Evolutionary conservation across 2,329 filamentous ascomycete genomes (phyloP), one percentile per base, ranked within the genome.

Genomic region (Harringtonia lauricola): DNA sequence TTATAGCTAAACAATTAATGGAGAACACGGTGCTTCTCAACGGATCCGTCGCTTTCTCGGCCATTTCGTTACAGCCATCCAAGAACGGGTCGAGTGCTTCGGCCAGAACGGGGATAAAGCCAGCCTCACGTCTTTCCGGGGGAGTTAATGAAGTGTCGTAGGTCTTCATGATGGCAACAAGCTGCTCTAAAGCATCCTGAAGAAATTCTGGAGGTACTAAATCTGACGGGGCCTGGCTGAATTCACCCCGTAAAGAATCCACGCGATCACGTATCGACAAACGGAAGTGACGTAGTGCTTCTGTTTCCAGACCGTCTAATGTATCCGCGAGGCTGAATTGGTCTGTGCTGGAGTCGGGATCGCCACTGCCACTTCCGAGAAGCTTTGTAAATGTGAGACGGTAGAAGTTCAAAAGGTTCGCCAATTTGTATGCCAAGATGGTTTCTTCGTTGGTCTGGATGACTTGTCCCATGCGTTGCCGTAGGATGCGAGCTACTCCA

Each of bases 371-470:
- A 3, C 31, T 37, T 2, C 85, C 83, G 1, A 96, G 68, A 1
- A 96, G 70, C 53, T 83, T 90, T 15, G 78, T 67, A 58, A 96
- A 95, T 1, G 89, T 95, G 49, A 78, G 72, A 26, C 78, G 80
- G 64, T 98, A 98, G 63, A 98, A 98, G 34, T 78, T 80, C 35
- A 96, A 72, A 2, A 98, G 69, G 54, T 94, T 95, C 12, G 86
- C 81, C 34, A 96, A 79, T 59, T 88, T 92, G 66, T 95, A 98
- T 29, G 87, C 82, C 39, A 88, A 68, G 18, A 94, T 86, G 1
- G 83, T 83, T 47, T 96, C 89, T 53, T 95, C 89, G 58, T 95
- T 90, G 48, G 84, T 85, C 54, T 94, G 88, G 15, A 96, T 83
- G 18, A 94, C 85, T 55, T 96, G 85, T 60, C 95, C 89, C 42